Evolutionary conservation across 805 yeast genomes (phyloP).

Genomic region (Candida koratica): DNA sequence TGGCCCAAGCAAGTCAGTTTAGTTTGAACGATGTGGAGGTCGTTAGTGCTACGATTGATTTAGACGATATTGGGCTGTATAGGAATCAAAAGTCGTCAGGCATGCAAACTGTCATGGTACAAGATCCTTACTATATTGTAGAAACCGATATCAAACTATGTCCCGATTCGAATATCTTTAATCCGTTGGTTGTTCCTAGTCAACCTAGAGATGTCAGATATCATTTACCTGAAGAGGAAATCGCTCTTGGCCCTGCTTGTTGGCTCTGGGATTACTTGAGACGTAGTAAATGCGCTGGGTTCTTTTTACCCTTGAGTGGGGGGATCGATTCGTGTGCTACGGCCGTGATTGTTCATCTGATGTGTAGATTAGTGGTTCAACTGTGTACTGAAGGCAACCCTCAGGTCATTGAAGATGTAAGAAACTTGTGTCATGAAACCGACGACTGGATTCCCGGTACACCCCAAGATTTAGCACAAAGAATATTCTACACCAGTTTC

Average conservation of each 20-base stretch:
- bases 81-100: constrained; percentile 75
- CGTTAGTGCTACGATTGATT: constrained; percentile 87
- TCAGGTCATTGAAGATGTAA: constrained; percentile 76
- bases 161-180: constrained; percentile 55
- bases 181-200: constrained; percentile 61
- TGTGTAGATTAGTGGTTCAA: constrained; percentile 80
- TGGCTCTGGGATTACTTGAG: constrained; percentile 99
- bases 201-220: constrained; percentile 47
- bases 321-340: constrained; percentile 99
- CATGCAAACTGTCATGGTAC: constrained; percentile 51
- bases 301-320: constrained; percentile 89
- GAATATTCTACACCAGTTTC: constrained; percentile 82
- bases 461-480: constrained; percentile 71
- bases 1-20: constrained; percentile 93
- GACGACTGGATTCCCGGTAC: constrained; percentile 61
- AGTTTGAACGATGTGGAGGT: constrained; percentile 91
- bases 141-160: constrained; percentile 63
- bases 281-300: constrained; percentile 87
- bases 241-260: constrained; percentile 97
- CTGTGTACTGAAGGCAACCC: constrained; percentile 66
- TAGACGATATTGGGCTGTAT: constrained; percentile 85
- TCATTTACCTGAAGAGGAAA: constrained; percentile 90
- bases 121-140: constrained; percentile 50
- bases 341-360: constrained; percentile 86
- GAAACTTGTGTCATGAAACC: constrained; percentile 54